Conservation (phyloP, 768 basidiomycete genomes). For the Lactarius vividus region DNA sequence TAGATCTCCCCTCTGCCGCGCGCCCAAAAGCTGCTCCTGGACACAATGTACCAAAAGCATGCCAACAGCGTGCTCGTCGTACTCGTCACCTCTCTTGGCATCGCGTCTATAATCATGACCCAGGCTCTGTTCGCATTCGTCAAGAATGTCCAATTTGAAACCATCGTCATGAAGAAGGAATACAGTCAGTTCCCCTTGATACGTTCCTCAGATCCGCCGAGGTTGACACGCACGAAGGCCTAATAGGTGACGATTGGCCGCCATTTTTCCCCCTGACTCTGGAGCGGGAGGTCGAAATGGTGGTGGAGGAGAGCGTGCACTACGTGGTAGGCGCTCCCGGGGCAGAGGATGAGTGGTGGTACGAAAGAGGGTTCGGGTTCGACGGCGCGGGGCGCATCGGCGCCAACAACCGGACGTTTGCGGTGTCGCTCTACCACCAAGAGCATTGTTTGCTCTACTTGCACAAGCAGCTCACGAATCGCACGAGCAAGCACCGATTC, state of each 20-base stretch:
- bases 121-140: constrained; percentile 5
- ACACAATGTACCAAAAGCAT: not conserved
- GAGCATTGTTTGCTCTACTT: constrained; percentile 40
- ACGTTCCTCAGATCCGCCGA: not conserved
- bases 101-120: constrained; percentile 7
- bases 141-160: constrained; percentile 5
- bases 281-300: constrained; percentile 1
- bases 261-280: constrained; percentile 4
- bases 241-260: constrained; percentile 9
- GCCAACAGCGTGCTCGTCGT: constrained; percentile 1
- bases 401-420: constrained; percentile 30
- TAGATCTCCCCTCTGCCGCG: not conserved
- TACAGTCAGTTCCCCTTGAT: constrained; percentile 5
- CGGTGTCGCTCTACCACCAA: constrained; percentile 46
- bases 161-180: constrained; percentile 5
- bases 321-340: not conserved
- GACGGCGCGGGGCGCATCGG: constrained; percentile 15
- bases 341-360: constrained; percentile 4
- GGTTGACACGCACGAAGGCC: not conserved
- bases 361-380: constrained; percentile 9
- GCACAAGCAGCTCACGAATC: constrained; percentile 32
- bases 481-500: constrained; percentile 27
- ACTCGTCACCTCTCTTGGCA: constrained; percentile 6
- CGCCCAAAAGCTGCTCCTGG: not conserved
- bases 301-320: constrained; percentile 21